Evolutionary conservation across 139 green algal species (phyloP).

Genomic region (Prasinococcaceae sp.): DNA sequence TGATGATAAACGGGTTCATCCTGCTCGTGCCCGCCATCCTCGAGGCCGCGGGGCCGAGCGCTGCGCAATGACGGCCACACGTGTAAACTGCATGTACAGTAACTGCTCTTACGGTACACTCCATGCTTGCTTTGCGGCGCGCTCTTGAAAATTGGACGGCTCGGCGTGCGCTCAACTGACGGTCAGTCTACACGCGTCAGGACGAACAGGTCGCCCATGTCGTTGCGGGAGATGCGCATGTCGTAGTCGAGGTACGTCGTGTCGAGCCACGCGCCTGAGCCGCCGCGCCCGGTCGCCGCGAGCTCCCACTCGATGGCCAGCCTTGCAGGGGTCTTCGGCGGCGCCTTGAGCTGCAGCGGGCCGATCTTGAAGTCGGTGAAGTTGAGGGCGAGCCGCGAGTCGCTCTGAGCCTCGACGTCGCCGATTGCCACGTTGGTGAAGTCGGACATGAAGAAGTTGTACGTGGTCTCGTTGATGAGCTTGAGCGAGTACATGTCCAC

Average conservation of each 20-base stretch:
- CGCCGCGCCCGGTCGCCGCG: constrained; percentile 1
- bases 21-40: no score
- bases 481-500: constrained; percentile 16
- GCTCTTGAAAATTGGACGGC: no score
- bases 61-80: no score
- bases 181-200: constrained; percentile 12
- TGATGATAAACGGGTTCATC: no score
- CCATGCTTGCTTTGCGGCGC: no score
- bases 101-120: no score
- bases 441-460: constrained; percentile 2
- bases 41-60: no score
- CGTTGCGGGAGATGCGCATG: constrained; percentile 22
- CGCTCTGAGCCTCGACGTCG: constrained; percentile 6
- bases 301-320: constrained; percentile 2
- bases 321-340: constrained; percentile 4
- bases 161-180: no score
- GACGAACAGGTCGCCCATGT: constrained; percentile 29
- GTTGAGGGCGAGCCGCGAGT: constrained; percentile 1
- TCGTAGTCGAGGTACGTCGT: constrained; percentile 42
- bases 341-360: constrained; percentile 1
- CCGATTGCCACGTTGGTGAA: constrained; percentile 1
- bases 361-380: constrained; percentile 6
- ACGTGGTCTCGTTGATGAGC: constrained; percentile 8
- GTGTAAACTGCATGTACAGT: no score
- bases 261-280: constrained; percentile 20